Evolutionary conservation across 257 asterid genomes (phyloP).

Genomic region (Buddleja alternifolia): DNA sequence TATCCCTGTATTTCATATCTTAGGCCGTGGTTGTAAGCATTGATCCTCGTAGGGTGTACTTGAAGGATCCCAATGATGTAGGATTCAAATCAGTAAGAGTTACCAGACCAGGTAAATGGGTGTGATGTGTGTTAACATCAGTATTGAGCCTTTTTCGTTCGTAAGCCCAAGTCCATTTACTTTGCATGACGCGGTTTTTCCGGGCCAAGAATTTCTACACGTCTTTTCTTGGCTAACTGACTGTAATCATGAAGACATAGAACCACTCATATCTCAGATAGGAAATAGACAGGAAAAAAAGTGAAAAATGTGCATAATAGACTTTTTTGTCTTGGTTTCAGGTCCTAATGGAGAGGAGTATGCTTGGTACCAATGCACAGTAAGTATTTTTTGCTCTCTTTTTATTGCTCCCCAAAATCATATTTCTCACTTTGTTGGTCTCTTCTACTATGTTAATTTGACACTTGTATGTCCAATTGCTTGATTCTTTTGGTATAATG

Average conservation of each 20-base stretch:
- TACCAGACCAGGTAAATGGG: slow-evolving; percentile 66
- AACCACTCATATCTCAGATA: neutral
- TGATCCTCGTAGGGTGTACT: slow-evolving; percentile 87
- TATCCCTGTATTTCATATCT: slow-evolving; percentile 7
- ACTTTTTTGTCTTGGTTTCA: slow-evolving; percentile 38
- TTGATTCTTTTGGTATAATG: neutral
- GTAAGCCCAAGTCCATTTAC: neutral
- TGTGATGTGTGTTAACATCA: neutral
- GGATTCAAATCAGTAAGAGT: slow-evolving; percentile 70
- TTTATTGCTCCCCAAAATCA: neutral
- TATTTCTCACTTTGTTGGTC: slow-evolving; percentile 1
- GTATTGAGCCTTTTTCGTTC: neutral
- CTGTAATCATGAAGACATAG: neutral
- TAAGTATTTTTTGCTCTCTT: slow-evolving; percentile 38
- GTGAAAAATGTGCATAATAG: slow-evolving; percentile 13
- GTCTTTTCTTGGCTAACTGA: slow-evolving; percentile 12
- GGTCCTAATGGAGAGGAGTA: slow-evolving; percentile 87
- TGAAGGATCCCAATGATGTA: slow-evolving; percentile 72
- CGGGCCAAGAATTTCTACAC: no score
- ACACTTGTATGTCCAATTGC: neutral
- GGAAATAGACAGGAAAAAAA: neutral
- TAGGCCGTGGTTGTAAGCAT: slow-evolving; percentile 99
- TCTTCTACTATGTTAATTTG: neutral
- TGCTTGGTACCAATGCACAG: slow-evolving; percentile 93
- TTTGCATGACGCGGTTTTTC: neutral